Evolutionary conservation across 331 rosid species (phyloP).

Genomic region (Ulmus americana): DNA sequence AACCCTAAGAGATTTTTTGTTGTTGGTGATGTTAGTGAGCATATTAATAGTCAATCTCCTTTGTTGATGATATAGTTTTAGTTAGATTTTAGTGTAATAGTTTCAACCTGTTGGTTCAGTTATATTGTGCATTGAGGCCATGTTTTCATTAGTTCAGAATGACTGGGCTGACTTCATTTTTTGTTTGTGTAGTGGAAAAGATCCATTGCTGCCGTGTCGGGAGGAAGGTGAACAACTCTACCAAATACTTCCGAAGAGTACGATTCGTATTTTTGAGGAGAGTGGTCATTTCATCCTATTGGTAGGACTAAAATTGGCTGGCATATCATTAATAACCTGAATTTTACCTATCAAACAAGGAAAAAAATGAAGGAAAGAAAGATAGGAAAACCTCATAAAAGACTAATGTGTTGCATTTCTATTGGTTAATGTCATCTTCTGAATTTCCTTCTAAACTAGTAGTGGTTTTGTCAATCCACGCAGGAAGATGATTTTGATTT

Average conservation of each 20-base stretch:
- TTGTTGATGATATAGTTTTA: not conserved
- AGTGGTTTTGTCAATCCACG: conserved; percentile 19
- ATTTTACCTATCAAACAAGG: not conserved
- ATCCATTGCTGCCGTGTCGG: conserved; percentile 60
- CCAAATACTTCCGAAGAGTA: conserved; percentile 42
- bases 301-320: conserved; percentile 36
- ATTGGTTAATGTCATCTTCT: not conserved
- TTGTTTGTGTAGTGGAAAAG: conserved; percentile 56
- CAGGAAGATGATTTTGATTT: conserved; percentile 70
- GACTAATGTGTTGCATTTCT: no score
- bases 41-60: not conserved
- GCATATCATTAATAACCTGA: not conserved
- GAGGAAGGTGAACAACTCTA: conserved; percentile 58
- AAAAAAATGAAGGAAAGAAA: no score
- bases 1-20: not conserved
- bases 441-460: not conserved
- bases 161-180: conserved; percentile 29
- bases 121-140: conserved; percentile 14
- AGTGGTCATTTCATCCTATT: conserved; percentile 73
- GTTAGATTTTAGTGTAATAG: not conserved
- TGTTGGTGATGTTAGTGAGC: not conserved
- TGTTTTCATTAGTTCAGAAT: conserved; percentile 17
- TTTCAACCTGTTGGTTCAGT: not conserved
- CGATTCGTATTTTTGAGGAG: conserved; percentile 51
- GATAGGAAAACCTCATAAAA: not conserved